Percentiles rank a stretch among this genome's conserved stretches.
These are phyloP conservation scores for Cryphonectria naterciae DNA, from an alignment of 2,329 filamentous ascomycete species.

Conservation along the genomic window DNA sequence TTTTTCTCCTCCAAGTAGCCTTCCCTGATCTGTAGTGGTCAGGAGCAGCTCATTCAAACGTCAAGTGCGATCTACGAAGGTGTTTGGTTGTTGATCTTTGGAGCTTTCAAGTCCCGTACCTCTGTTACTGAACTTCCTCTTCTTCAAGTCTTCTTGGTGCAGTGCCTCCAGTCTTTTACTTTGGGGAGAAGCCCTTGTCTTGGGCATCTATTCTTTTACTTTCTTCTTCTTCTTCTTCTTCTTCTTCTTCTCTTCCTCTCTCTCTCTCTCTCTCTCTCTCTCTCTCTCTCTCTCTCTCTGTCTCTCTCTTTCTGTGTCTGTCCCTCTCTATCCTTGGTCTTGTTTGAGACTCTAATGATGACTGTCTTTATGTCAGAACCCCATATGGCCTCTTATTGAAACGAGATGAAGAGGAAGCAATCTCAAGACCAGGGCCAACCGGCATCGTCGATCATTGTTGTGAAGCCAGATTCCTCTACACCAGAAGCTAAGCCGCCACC, in stretches of 20 bases:
- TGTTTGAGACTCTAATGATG: not conserved
- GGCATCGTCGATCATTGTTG: constrained; percentile 20
- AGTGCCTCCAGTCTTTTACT: constrained; percentile 19
- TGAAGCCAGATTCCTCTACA: constrained; percentile 6
- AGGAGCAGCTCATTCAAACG: not conserved
- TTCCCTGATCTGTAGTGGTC: too few species aligned
- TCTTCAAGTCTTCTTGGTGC: constrained; percentile 23
- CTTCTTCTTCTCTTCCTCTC: not conserved
- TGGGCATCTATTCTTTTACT: constrained; percentile 12
- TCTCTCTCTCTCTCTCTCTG: not conserved
- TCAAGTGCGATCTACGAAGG: constrained; percentile 5
- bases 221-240: not conserved
- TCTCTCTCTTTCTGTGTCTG: not conserved
- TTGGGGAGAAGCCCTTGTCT: constrained; percentile 19
- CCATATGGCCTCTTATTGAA: constrained; percentile 15
- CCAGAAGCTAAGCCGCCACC: constrained; percentile 27
- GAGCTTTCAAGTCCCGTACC: not conserved
- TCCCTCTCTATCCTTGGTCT: constrained; percentile 7
- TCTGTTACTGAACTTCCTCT: not conserved
- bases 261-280: not conserved
- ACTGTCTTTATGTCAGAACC: not conserved
- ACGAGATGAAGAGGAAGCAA: constrained; percentile 29
- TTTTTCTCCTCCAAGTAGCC: not conserved
- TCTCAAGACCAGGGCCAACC: constrained; percentile 16
- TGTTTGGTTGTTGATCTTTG: not conserved